Evolutionary conservation across 805 yeast genomes (phyloP).

Genomic region (Pichia deserticola): DNA sequence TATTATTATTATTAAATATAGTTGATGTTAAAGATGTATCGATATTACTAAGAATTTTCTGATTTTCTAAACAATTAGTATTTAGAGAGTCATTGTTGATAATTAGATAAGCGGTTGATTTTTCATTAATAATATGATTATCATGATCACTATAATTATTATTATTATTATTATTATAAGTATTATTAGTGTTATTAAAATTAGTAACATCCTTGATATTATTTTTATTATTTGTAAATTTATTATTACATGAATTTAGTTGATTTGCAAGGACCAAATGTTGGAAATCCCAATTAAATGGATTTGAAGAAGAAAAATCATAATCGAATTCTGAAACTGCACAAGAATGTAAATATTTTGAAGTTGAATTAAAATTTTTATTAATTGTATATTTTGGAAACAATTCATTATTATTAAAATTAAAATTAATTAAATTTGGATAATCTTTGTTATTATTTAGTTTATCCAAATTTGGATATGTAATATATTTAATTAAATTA

Average conservation of each 20-base stretch:
- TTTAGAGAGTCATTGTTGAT: too few relatives aligned
- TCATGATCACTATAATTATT: neutral
- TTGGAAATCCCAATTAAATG: conserved; percentile 26
- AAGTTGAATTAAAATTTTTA: conserved; percentile 1
- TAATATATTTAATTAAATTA: neutral
- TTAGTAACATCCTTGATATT: neutral
- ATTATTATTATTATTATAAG: neutral
- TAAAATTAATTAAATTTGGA: neutral
- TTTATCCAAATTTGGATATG: neutral
- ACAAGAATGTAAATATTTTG: conserved; percentile 14
- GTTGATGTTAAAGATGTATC: too few relatives aligned
- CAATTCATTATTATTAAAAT: neutral
- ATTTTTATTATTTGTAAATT: neutral
- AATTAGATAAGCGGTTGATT: too few relatives aligned
- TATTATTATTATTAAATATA: neutral
- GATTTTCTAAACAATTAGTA: too few relatives aligned
- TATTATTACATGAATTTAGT: neutral
- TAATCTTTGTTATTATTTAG: neutral
- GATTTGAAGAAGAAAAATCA: conserved; percentile 23
- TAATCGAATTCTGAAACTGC: conserved; percentile 28
- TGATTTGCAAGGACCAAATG: conserved; percentile 12
- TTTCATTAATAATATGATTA: neutral
- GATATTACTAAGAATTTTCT: too few relatives aligned
- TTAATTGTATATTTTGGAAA: neutral
- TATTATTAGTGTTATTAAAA: neutral